These are phyloP conservation scores for Acarospora socialis DNA, from an alignment of 2,329 filamentous ascomycete species.

Conservation along the genomic window DNA sequence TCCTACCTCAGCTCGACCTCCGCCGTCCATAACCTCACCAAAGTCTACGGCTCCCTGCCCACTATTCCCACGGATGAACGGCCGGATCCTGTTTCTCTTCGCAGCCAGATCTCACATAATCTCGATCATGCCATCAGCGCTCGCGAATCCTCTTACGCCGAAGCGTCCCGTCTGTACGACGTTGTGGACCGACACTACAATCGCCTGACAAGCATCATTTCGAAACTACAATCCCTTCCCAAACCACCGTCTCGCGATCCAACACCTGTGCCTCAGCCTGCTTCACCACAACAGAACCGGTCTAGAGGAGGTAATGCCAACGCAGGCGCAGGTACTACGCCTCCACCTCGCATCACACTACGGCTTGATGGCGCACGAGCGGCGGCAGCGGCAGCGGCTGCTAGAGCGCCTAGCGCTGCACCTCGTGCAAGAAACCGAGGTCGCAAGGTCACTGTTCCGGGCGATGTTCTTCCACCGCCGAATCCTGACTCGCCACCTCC, in stretches of 20 bases:
- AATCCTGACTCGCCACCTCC: slow-evolving; percentile 25
- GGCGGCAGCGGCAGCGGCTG: slow-evolving; percentile 2
- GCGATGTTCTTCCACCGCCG: slow-evolving; percentile 30
- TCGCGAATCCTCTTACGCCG: slow-evolving; percentile 41
- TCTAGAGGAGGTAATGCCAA: slow-evolving; percentile 26
- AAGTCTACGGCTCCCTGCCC: slow-evolving; percentile 36
- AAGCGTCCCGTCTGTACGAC: slow-evolving; percentile 42
- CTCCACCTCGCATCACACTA: slow-evolving; percentile 18
- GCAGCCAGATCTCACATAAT: slow-evolving; percentile 41
- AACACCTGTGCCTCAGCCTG: slow-evolving; percentile 29
- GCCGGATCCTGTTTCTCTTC: slow-evolving; percentile 38
- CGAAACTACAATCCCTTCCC: slow-evolving; percentile 47
- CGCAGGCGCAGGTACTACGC: slow-evolving; percentile 14
- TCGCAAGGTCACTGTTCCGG: slow-evolving; percentile 28
- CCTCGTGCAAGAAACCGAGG: slow-evolving; percentile 11
- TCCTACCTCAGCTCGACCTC: slow-evolving; percentile 29
- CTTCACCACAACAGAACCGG: slow-evolving; percentile 29
- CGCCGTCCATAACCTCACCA: slow-evolving; percentile 34
- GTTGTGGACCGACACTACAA: slow-evolving; percentile 43
- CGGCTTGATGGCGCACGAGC: slow-evolving; percentile 13
- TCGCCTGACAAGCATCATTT: slow-evolving; percentile 43
- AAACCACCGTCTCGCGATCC: slow-evolving; percentile 47
- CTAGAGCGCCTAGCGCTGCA: slow-evolving; percentile 4
- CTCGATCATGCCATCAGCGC: slow-evolving; percentile 40
- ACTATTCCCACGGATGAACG: slow-evolving; percentile 32